A percentile compares a stretch with the other conserved stretches of the same genome.
Evolutionary conservation across 2,329 filamentous ascomycete genomes (phyloP).

Genomic region (Rhynchosporium agropyri): DNA sequence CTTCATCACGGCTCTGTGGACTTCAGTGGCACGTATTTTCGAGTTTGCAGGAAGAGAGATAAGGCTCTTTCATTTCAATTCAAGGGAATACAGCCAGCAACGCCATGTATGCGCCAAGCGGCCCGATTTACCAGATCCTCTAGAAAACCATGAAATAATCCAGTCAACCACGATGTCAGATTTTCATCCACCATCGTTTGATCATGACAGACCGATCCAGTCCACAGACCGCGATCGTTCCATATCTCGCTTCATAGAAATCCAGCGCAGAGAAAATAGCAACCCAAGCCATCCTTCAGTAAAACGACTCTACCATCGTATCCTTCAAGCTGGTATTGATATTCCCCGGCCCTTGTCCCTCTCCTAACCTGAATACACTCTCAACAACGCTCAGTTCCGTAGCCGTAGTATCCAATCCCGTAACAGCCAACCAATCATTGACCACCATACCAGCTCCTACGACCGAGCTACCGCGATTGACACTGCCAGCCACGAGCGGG

Average conservation of each 20-base stretch:
- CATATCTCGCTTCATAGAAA: background rate
- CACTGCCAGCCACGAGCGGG: slow-evolving; percentile 88
- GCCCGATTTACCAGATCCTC: background rate
- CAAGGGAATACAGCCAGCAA: slow-evolving; percentile 14
- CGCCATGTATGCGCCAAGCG: slow-evolving; percentile 16
- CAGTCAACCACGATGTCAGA: background rate
- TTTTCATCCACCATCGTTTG: background rate
- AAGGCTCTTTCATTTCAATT: slow-evolving; percentile 10
- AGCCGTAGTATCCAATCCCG: slow-evolving; percentile 91
- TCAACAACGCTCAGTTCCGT: slow-evolving; percentile 96
- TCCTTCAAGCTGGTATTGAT: slow-evolving; percentile 91
- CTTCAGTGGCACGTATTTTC: too few relatives aligned
- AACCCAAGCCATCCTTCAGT: slow-evolving; percentile 56
- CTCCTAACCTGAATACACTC: slow-evolving; percentile 91
- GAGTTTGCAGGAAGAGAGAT: slow-evolving; percentile 2
- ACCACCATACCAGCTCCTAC: slow-evolving; percentile 98
- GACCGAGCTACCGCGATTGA: slow-evolving; percentile 90
- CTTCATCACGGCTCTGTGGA: too few relatives aligned
- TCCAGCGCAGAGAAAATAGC: slow-evolving; percentile 2
- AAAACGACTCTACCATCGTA: slow-evolving; percentile 98
- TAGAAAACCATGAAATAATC: slow-evolving; percentile 11
- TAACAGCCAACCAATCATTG: slow-evolving; percentile 96
- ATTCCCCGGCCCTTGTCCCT: slow-evolving; percentile 76
- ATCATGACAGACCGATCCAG: background rate
- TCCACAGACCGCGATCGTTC: background rate